Evolutionary conservation across 169 alveolate species (phyloP).

Genomic region (Theileria luwenshuni): DNA sequence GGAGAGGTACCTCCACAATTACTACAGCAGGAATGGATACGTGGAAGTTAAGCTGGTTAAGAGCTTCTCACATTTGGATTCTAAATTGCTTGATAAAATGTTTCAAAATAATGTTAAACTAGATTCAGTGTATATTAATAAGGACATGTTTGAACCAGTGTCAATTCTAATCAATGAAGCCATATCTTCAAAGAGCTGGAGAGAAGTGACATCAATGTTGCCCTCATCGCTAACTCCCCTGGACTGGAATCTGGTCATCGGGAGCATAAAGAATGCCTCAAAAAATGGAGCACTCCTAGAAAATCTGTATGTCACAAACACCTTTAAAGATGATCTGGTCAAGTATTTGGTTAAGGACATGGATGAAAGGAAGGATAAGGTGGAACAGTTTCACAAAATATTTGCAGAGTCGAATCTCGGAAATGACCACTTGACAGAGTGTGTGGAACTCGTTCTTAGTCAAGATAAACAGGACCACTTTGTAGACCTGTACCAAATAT

Average conservation of each 20-base stretch:
- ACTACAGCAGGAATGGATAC: slow-evolving; percentile 56
- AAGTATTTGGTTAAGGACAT: slow-evolving; percentile 10
- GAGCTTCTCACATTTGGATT: not conserved
- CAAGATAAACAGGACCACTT: slow-evolving; percentile 6
- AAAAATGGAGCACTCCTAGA: slow-evolving; percentile 45
- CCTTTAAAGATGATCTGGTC: slow-evolving; percentile 33
- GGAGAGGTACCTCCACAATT: slow-evolving; percentile 22
- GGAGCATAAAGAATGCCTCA: slow-evolving; percentile 29
- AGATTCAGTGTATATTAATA: slow-evolving; percentile 41
- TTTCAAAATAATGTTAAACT: slow-evolving; percentile 35
- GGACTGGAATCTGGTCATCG: slow-evolving; percentile 27
- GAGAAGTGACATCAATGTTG: slow-evolving; percentile 49
- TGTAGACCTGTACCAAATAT: slow-evolving; percentile 1
- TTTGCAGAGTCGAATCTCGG: slow-evolving; percentile 4
- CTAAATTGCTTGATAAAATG: slow-evolving; percentile 11
- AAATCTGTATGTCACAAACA: slow-evolving; percentile 37
- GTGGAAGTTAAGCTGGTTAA: slow-evolving; percentile 32
- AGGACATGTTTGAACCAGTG: slow-evolving; percentile 46
- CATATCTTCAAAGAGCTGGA: slow-evolving; percentile 43
- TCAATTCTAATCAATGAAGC: slow-evolving; percentile 63
- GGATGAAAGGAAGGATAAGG: slow-evolving; percentile 4
- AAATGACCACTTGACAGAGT: not conserved
- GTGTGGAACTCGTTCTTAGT: not conserved
- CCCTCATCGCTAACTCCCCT: slow-evolving; percentile 31
- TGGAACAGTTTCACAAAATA: not conserved